Conservation (phyloP, 139 green algal genomes). For the Haematococcus lacustris region DNA sequence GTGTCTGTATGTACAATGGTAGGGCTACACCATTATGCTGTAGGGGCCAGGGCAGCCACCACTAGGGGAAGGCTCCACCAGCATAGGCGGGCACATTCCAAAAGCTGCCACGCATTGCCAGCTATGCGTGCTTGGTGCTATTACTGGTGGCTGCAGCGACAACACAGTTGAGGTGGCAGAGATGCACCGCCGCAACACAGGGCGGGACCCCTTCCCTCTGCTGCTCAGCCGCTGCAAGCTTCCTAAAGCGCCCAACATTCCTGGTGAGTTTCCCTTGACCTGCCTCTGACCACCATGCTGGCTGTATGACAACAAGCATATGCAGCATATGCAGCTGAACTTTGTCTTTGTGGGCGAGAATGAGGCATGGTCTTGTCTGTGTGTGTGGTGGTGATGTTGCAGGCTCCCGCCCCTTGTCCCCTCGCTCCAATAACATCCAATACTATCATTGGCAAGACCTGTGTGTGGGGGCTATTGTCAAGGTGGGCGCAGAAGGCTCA, state of each 20-base stretch:
- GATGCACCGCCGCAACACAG: conserved; percentile 25
- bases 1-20: too few relatives aligned
- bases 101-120: too few relatives aligned
- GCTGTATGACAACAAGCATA: neutral
- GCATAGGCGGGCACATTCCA: too few relatives aligned
- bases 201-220: conserved; percentile 36
- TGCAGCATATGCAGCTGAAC: neutral
- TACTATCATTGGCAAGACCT: conserved; percentile 63
- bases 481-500: conserved; percentile 20
- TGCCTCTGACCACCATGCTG: neutral
- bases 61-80: too few relatives aligned
- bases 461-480: conserved; percentile 50
- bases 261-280: neutral
- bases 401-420: conserved; percentile 34
- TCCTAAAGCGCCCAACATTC: conserved; percentile 29
- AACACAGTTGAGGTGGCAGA: conserved; percentile 67
- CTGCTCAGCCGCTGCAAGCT: conserved; percentile 29
- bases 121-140: too few relatives aligned
- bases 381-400: neutral
- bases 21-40: too few relatives aligned
- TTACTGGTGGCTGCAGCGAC: conserved; percentile 24
- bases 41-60: too few relatives aligned
- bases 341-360: neutral
- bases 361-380: neutral
- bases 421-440: conserved; percentile 14